Base-by-base conservation (phyloP, 768 basidiomycete species). In the Tylopilus vinaceipallidus region DNA sequence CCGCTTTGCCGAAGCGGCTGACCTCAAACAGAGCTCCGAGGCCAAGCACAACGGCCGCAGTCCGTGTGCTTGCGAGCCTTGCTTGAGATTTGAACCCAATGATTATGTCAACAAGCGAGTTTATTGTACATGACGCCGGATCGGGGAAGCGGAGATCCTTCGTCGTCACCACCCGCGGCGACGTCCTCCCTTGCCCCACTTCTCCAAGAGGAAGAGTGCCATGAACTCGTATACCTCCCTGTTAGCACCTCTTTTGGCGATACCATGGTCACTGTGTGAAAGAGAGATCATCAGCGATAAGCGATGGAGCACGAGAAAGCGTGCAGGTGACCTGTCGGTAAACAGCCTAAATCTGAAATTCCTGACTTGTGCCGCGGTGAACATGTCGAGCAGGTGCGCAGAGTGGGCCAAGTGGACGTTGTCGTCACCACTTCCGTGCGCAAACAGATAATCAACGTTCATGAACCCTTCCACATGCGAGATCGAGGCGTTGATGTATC, bases 381-480 rank as follows among this genome's bases (percentile, higher is more conserved):
- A 80, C 84, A 97, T 94, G 68, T 98, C 95, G 30, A 99, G 70
- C 60, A 99, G 63, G 57, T 89, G 89, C 12, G 93, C 93, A 46
- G 88, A 84, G 71, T 99, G 95, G 33, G 88, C 82, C 61, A 81
- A 94, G 69, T 99, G 97, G 38, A 99, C 94, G 62, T 98, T 98
- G 65, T 98, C 95, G 65, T 98, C 95, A 9, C 86, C 95, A 57
- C 86, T 92, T 26, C 97, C 97, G 60, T 98, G 95, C 10, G 88
- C 90, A 45, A 98, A 81, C 42, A 95, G 67, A 66, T 80, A 98
- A 56, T 92, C 81, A 26, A 86, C 77, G 49, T 88, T 74, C 55
- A 80, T 71, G 76, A 98, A 99, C 3, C 85, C 92, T 10, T 85
- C 86, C 42, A 97, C 92, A 62, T 91, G 84, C 48, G 86, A 84